These are phyloP conservation scores for Pythium aphanidermatum DNA, from an alignment of 352 stramenopile genomes.

Conservation along the genomic window DNA sequence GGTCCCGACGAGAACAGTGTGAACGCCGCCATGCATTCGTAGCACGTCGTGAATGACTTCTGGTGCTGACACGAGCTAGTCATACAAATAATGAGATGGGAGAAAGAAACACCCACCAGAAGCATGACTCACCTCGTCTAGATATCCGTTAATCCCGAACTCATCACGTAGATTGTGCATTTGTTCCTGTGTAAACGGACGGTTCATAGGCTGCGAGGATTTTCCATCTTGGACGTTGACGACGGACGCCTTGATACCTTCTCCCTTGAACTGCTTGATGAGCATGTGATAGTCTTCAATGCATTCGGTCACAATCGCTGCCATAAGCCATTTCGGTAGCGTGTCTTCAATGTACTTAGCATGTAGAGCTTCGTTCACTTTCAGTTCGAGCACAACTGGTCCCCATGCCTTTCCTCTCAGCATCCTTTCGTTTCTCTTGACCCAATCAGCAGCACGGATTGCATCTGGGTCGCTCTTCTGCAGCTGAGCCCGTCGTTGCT, in stretches of 20 bases:
- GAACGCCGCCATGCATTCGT: conserved; percentile 54
- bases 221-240: conserved; percentile 59
- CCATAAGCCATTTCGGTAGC: conserved; percentile 73
- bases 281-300: conserved; percentile 80
- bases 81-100: not conserved
- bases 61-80: conserved; percentile 67
- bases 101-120: not conserved
- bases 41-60: conserved; percentile 81
- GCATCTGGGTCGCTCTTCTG: conserved; percentile 58
- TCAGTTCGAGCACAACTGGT: conserved; percentile 76
- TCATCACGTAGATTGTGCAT: conserved; percentile 38
- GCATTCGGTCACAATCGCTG: conserved; percentile 68
- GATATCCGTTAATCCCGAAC: conserved; percentile 67
- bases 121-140: conserved; percentile 54
- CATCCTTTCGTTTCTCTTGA: conserved; percentile 57
- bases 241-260: conserved; percentile 59
- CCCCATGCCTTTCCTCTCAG: conserved; percentile 80
- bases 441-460: conserved; percentile 71
- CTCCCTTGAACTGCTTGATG: conserved; percentile 52
- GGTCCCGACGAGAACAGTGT: conserved; percentile 74
- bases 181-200: conserved; percentile 55
- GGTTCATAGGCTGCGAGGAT: conserved; percentile 36
- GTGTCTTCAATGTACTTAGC: conserved; percentile 84
- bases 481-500: conserved; percentile 57
- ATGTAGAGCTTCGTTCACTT: conserved; percentile 70